Conservation (phyloP, 1,284 basidiomycete genomes). For the Abortiporus biennis region DNA sequence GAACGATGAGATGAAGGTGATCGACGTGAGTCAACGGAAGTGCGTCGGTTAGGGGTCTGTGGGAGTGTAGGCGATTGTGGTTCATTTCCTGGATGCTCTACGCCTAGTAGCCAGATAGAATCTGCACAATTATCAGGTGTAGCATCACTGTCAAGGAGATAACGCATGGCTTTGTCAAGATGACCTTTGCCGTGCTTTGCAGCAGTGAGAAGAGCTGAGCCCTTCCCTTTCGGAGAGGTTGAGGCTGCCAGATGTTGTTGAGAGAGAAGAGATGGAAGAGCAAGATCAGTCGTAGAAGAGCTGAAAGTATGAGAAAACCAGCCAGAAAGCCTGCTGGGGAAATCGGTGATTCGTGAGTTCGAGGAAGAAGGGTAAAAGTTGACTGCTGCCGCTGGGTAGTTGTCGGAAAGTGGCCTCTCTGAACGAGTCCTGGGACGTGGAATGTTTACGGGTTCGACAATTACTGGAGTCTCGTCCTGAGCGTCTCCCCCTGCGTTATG, state of each 20-base stretch:
- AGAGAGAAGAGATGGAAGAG: slow-evolving; percentile 53
- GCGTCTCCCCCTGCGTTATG: slow-evolving; percentile 21
- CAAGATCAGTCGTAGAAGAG: slow-evolving; percentile 63
- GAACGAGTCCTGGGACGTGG: slow-evolving; percentile 38
- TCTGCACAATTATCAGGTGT: slow-evolving; percentile 75
- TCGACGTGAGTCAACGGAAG: slow-evolving; percentile 32
- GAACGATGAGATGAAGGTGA: slow-evolving; percentile 40
- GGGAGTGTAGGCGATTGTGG: slow-evolving; percentile 35
- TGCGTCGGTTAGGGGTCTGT: slow-evolving; percentile 27
- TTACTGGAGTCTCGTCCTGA: slow-evolving; percentile 42
- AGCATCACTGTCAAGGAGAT: slow-evolving; percentile 79
- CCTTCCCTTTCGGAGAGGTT: slow-evolving; percentile 38
- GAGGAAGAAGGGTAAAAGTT: slow-evolving; percentile 31
- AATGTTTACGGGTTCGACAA: slow-evolving; percentile 39
- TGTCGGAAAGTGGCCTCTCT: slow-evolving; percentile 44
- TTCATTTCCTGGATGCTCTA: slow-evolving; percentile 72
- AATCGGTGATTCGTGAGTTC: slow-evolving; percentile 36
- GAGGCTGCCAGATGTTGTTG: slow-evolving; percentile 28
- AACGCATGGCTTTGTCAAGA: slow-evolving; percentile 74
- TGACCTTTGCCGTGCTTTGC: slow-evolving; percentile 71
- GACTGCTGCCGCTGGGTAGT: slow-evolving; percentile 26
- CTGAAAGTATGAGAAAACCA: slow-evolving; percentile 76
- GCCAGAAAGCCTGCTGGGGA: slow-evolving; percentile 62
- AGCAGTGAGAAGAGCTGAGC: slow-evolving; percentile 50
- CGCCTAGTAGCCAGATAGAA: slow-evolving; percentile 81